Base-by-base conservation (phyloP, 768 basidiomycete genomes). In the Chiua virens region DNA sequence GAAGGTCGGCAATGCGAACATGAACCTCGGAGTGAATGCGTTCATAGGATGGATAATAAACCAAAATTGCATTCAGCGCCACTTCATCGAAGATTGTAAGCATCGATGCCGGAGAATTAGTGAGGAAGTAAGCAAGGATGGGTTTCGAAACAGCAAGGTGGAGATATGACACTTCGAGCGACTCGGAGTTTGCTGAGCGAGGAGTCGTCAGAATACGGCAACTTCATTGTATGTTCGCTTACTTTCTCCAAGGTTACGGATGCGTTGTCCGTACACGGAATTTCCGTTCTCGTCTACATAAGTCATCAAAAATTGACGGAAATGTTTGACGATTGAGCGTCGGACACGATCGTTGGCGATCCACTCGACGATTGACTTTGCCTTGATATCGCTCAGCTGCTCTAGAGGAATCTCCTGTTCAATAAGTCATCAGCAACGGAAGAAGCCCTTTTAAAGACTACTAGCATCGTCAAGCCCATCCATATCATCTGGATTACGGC, bases 21-120 rank as follows among this genome's bases (percentile, higher is more conserved):
- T 99, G 97, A 32, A 99, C 90, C 68, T 99, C 97, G 15, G 91
- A 87, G 68, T 98, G 97, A 59, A 99, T 99, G 36, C 93, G 92
- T 60, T 92, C 89, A 74, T 99, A 99, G 22, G 87, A 80, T 7
- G 97, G 94, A 69, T 95, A 99, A 71, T 92, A 97, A 49, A 98
- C 86, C 15, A 98, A 82, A 62, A 98, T 97, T 32, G 90, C 93
- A 54, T 87, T 86, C 34, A 98, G 79, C 0, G 97, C 97, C 47
- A 98, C 93, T 65, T 92, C 87, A 70, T 98, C 97, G 59, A 99
- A 96, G 49, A 98, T 90, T 47, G 83, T 77, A 37, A 99, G 82
- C 90, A 98, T 96, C 4, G 91, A 83, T 22, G 87, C 78, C 3
- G 97, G 97, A 15, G 89, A 91, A 70, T 97, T 98, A 63, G 90